Evolutionary conservation across 2,329 filamentous ascomycete genomes (phyloP).

Genomic region (Fusarium brevicatenulatum): DNA sequence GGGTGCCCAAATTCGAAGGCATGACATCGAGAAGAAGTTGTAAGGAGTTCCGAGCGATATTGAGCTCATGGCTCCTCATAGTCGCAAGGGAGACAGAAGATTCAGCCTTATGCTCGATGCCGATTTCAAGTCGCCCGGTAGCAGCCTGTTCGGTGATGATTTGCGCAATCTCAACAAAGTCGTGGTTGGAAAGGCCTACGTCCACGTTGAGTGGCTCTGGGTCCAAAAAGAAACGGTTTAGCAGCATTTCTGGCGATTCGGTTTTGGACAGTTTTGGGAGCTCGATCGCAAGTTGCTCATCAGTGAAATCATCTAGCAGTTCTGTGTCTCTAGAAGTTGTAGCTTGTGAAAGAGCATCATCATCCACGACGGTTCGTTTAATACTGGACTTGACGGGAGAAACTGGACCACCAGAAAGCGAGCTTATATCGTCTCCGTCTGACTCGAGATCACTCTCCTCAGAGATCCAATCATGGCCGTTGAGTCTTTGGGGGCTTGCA

Average conservation of each 20-base stretch:
- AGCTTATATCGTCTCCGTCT: conserved; percentile 65
- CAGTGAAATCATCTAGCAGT: conserved; percentile 54
- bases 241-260: conserved; percentile 60
- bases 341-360: conserved; percentile 63
- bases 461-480: conserved; percentile 54
- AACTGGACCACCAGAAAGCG: conserved; percentile 59
- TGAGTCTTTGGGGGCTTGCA: conserved; percentile 52
- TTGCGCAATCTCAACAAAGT: conserved; percentile 74
- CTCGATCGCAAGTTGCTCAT: conserved; percentile 60
- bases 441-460: conserved; percentile 64
- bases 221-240: conserved; percentile 67
- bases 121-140: conserved; percentile 58
- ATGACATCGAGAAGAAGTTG: conserved; percentile 58
- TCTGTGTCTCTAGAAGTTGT: conserved; percentile 63
- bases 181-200: conserved; percentile 62
- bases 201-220: conserved; percentile 63
- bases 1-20: conserved; percentile 56
- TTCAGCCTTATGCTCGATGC: conserved; percentile 36
- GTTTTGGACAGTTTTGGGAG: conserved; percentile 60
- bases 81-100: conserved; percentile 40
- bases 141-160: conserved; percentile 77
- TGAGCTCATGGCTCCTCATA: conserved; percentile 55
- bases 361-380: conserved; percentile 60
- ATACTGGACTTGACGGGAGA: conserved; percentile 62
- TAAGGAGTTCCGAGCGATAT: conserved; percentile 59